These are phyloP conservation scores for Chloris gayana DNA, from an alignment of 176 grass and related monocot genomes.

Conservation along the genomic window DNA sequence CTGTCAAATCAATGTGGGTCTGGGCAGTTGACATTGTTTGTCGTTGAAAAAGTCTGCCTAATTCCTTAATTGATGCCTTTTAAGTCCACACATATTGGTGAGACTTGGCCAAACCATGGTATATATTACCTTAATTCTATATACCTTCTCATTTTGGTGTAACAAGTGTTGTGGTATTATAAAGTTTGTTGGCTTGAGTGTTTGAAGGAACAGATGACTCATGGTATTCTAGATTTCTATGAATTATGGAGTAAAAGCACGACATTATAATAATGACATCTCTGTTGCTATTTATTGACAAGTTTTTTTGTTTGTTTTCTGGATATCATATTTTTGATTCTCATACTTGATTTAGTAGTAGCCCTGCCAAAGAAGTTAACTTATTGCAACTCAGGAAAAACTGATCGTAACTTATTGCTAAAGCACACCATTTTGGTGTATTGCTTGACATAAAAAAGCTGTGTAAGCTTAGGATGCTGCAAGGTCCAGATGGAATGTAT, in stretches of 20 bases:
- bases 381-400: slow-evolving; percentile 3
- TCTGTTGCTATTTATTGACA: slow-evolving; percentile 10
- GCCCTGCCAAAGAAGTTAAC: slow-evolving; percentile 1
- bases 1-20: slow-evolving; percentile 50
- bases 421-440: slow-evolving; percentile 13
- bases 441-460: neutral
- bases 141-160: slow-evolving; percentile 22
- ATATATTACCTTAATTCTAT: slow-evolving; percentile 7
- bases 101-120: slow-evolving; percentile 12
- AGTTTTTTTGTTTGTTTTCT: neutral
- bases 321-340: neutral
- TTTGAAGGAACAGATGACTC: neutral
- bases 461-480: neutral
- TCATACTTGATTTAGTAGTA: neutral
- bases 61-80: slow-evolving; percentile 13
- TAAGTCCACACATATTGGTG: neutral
- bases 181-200: neutral
- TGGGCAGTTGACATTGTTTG: slow-evolving; percentile 39
- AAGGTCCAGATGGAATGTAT: neutral
- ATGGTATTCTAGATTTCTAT: neutral
- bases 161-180: slow-evolving; percentile 14
- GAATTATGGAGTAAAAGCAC: neutral
- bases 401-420: slow-evolving; percentile 24
- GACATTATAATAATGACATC: slow-evolving; percentile 9
- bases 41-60: slow-evolving; percentile 28